phyloP scores from a whole-genome alignment of 2,329 filamentous ascomycete species.

The Paraphaeosphaeria sporulosa region DNA sequence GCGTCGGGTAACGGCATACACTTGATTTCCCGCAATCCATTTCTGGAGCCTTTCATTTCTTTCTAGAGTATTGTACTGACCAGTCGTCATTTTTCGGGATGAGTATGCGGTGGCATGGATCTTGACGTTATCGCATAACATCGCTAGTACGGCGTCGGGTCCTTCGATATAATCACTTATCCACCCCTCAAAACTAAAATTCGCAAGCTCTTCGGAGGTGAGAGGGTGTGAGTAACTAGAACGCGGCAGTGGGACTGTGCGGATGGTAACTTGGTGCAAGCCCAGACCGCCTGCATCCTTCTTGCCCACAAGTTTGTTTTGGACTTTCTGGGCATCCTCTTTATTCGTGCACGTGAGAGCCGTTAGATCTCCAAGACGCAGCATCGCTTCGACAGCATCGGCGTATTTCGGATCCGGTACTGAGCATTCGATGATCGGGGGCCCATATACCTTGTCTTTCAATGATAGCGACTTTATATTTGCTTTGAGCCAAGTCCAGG shows the following conservation, averaged over 20 bases:
- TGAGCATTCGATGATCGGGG: conserved; percentile 80
- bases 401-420: conserved; percentile 76
- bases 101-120: conserved; percentile 74
- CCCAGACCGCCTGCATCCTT: conserved; percentile 56
- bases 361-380: conserved; percentile 62
- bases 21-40: conserved; percentile 73
- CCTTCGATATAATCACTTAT: conserved; percentile 81
- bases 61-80: conserved; percentile 72
- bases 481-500: conserved; percentile 82
- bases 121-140: conserved; percentile 79
- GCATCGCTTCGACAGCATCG: conserved; percentile 65
- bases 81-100: conserved; percentile 67
- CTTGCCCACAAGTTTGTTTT: conserved; percentile 66
- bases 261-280: conserved; percentile 75
- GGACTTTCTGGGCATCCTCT: conserved; percentile 77
- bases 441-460: conserved; percentile 79
- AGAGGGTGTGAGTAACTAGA: conserved; percentile 64
- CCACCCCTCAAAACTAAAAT: conserved; percentile 78
- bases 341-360: conserved; percentile 78
- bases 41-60: conserved; percentile 62
- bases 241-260: conserved; percentile 65
- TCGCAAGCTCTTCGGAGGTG: conserved; percentile 61
- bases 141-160: conserved; percentile 82
- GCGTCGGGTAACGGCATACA: conserved; percentile 68
- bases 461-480: conserved; percentile 69